phyloP scores from a whole-genome alignment of 805 yeast species.

The Schizosaccharomyces cryophilus region DNA sequence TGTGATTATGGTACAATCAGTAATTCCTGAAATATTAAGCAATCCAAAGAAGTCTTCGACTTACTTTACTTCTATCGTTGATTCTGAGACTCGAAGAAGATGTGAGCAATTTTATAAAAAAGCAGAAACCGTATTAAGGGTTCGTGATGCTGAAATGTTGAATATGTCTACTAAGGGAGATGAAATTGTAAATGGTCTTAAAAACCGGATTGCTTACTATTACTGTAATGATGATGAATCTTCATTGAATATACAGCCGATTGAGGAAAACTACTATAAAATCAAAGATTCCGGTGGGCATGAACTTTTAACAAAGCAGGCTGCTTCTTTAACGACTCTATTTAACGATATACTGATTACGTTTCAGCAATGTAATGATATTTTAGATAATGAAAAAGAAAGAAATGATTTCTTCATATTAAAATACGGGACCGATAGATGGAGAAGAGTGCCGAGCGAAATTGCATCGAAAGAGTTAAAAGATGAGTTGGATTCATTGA shows the following conservation, averaged over 20 bases:
- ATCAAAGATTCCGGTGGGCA: background rate
- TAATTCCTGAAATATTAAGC: background rate
- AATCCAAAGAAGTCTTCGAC: background rate
- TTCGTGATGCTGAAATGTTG: too few relatives aligned
- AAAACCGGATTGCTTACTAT: too few relatives aligned
- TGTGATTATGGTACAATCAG: background rate
- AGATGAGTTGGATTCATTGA: too few relatives aligned
- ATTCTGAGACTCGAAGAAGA: background rate
- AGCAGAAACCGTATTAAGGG: too few relatives aligned
- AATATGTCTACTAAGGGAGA: too few relatives aligned
- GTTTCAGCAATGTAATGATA: background rate
- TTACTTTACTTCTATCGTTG: background rate
- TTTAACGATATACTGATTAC: background rate
- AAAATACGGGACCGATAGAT: too few relatives aligned
- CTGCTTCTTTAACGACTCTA: background rate
- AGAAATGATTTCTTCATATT: too few relatives aligned
- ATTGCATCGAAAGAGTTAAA: too few relatives aligned
- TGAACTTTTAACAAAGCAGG: background rate
- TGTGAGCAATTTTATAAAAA: background rate
- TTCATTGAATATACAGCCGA: too few relatives aligned
- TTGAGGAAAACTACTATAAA: background rate
- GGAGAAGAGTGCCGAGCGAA: too few relatives aligned
- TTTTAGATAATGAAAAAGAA: background rate
- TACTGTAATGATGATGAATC: too few relatives aligned
- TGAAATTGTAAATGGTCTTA: too few relatives aligned